These are phyloP conservation scores for Aspergillus sp. DNA, from an alignment of 2,329 filamentous ascomycete species.

Conservation along the genomic window DNA sequence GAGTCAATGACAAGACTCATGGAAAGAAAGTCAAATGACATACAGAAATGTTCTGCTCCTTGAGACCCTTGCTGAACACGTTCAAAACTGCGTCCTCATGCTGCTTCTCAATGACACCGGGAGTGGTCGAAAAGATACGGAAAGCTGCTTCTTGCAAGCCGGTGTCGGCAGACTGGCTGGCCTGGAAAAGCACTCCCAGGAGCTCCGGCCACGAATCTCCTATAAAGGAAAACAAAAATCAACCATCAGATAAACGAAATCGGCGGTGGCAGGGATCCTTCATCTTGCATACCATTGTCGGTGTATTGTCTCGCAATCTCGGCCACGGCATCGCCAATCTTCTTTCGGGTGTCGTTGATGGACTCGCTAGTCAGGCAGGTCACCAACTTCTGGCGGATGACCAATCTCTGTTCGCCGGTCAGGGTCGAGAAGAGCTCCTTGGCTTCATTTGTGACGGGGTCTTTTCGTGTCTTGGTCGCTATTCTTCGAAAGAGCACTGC, in stretches of 20 bases:
- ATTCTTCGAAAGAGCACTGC: conserved; percentile 94
- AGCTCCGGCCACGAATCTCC: conserved; percentile 87
- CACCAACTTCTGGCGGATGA: conserved; percentile 79
- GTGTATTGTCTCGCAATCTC: conserved; percentile 93
- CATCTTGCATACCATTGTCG: conserved; percentile 67
- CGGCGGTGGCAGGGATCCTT: background rate
- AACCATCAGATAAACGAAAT: conserved; percentile 5
- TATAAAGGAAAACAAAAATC: conserved; percentile 33
- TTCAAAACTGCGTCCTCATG: conserved; percentile 85
- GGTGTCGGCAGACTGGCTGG: conserved; percentile 79
- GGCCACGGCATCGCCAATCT: conserved; percentile 95
- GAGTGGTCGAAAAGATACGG: conserved; percentile 90
- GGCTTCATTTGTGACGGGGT: conserved; percentile 59
- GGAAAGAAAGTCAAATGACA: conserved; percentile 16
- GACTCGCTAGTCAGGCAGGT: conserved; percentile 70
- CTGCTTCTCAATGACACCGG: conserved; percentile 91
- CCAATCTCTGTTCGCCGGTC: conserved; percentile 64
- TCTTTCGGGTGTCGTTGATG: conserved; percentile 75
- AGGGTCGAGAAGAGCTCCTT: conserved; percentile 84
- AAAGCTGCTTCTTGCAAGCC: conserved; percentile 89
- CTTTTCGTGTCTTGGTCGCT: conserved; percentile 81
- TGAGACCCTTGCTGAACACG: conserved; percentile 88
- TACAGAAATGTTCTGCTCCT: conserved; percentile 77
- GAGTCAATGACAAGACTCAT: background rate
- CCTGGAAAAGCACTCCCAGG: conserved; percentile 76